These are phyloP conservation scores for Phaeotremella skinneri DNA, from an alignment of 768 basidiomycete species.

Conservation along the genomic window DNA sequence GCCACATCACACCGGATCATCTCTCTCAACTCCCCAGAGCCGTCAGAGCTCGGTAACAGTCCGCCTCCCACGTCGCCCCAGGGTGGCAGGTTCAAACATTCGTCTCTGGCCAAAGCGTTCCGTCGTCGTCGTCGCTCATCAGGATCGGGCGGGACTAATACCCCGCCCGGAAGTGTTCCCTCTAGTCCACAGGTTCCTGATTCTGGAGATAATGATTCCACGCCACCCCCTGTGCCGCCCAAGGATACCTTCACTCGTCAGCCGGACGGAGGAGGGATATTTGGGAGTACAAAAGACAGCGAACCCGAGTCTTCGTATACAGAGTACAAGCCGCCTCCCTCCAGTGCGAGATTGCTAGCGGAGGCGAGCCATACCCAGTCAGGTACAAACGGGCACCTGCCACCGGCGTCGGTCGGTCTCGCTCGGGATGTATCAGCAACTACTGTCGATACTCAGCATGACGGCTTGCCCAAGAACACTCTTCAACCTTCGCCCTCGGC, in stretches of 20 bases:
- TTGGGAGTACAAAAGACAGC: not conserved
- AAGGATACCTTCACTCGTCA: slow-evolving; percentile 10
- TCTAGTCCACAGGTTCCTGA: not conserved
- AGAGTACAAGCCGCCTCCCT: not conserved
- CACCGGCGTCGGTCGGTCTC: not conserved
- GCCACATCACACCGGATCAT: not conserved
- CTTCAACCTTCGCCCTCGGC: slow-evolving; percentile 36
- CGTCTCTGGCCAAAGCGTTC: slow-evolving; percentile 21
- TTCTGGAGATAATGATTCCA: not conserved
- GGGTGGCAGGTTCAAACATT: slow-evolving; percentile 17
- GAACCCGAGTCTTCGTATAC: not conserved
- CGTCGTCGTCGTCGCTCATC: slow-evolving; percentile 15
- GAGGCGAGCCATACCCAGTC: no score
- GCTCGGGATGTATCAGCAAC: not conserved
- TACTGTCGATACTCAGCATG: not conserved
- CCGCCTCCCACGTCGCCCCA: slow-evolving; percentile 11
- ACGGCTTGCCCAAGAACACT: not conserved
- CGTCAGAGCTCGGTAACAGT: not conserved
- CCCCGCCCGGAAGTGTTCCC: not conserved
- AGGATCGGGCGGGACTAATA: not conserved
- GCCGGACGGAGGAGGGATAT: not conserved
- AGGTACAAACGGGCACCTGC: no score
- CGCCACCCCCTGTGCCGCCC: slow-evolving; percentile 23
- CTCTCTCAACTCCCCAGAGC: not conserved
- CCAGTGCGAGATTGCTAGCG: no score